phyloP scores from a whole-genome alignment of 257 asterid species.

The Solanum medicagineum region DNA sequence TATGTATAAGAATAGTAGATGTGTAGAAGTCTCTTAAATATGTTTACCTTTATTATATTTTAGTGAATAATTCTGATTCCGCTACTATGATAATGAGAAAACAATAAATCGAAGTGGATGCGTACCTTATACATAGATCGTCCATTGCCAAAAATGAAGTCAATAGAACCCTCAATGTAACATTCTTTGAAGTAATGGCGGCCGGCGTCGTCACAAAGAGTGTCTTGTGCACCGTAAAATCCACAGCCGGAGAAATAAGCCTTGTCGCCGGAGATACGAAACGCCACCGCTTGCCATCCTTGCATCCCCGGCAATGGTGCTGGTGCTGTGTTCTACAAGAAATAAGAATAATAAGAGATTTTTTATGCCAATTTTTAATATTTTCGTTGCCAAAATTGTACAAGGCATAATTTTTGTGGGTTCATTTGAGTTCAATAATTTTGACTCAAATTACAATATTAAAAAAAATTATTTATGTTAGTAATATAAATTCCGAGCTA shows the following conservation, averaged over 20 bases:
- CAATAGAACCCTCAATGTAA: constrained; percentile 85
- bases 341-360: too few species aligned
- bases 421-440: too few species aligned
- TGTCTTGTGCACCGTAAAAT: constrained; percentile 86
- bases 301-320: constrained; percentile 91
- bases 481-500: too few species aligned
- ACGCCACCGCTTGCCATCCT: constrained; percentile 95
- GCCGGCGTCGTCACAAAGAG: constrained; percentile 89
- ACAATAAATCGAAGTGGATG: background rate
- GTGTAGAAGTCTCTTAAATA: too few species aligned
- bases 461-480: too few species aligned
- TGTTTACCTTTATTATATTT: too few species aligned
- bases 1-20: too few species aligned
- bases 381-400: too few species aligned
- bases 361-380: background rate
- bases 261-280: constrained; percentile 81
- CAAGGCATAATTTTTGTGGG: too few species aligned
- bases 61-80: too few species aligned
- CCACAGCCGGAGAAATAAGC: constrained; percentile 85
- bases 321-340: constrained; percentile 66
- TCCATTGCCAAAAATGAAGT: constrained; percentile 88
- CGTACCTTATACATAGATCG: constrained; percentile 79
- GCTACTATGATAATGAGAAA: background rate
- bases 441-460: too few species aligned
- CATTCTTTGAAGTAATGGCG: constrained; percentile 90